Percentiles rank a stretch among this genome's conserved stretches.
Conservation (phyloP, 139 green algal species). For the Coelastrella sp. region DNA sequence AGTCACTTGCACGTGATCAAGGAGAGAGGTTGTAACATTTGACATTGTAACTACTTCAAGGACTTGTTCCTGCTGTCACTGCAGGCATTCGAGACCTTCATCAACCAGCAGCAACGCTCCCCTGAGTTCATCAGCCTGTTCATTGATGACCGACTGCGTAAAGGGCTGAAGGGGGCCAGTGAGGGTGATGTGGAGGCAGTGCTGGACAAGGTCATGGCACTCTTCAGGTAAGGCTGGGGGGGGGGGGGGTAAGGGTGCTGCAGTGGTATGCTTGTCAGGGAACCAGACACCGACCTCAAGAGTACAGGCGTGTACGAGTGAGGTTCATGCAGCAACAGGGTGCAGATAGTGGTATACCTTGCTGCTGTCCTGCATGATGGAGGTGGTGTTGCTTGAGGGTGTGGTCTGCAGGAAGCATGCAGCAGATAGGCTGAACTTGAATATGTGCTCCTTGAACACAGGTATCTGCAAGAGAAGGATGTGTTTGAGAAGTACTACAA, state of each 20-base stretch:
- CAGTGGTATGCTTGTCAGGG: too few species aligned
- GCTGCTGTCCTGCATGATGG: too few species aligned
- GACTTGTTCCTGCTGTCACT: not conserved
- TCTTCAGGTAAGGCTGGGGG: conserved; percentile 79
- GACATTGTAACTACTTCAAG: not conserved
- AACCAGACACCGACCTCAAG: too few species aligned
- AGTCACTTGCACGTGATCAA: too few species aligned
- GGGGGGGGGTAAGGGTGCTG: too few species aligned
- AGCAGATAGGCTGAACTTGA: too few species aligned
- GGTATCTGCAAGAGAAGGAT: conserved; percentile 97
- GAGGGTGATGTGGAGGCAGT: conserved; percentile 91
- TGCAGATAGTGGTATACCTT: too few species aligned
- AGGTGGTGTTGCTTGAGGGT: too few species aligned
- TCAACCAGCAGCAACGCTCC: conserved; percentile 92
- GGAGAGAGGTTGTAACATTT: too few species aligned
- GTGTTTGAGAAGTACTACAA: conserved; percentile 99
- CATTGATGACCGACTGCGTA: conserved; percentile 90
- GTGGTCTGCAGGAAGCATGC: not conserved
- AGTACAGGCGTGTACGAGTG: too few species aligned
- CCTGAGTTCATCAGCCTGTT: conserved; percentile 98
- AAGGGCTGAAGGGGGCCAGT: conserved; percentile 74
- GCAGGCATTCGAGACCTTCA: conserved; percentile 92
- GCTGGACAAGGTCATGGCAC: conserved; percentile 94
- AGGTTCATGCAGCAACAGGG: too few species aligned
- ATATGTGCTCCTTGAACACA: conserved; percentile 2